Conservation (phyloP, 257 asterid species). For the Parsonsia alboflavescens region DNA sequence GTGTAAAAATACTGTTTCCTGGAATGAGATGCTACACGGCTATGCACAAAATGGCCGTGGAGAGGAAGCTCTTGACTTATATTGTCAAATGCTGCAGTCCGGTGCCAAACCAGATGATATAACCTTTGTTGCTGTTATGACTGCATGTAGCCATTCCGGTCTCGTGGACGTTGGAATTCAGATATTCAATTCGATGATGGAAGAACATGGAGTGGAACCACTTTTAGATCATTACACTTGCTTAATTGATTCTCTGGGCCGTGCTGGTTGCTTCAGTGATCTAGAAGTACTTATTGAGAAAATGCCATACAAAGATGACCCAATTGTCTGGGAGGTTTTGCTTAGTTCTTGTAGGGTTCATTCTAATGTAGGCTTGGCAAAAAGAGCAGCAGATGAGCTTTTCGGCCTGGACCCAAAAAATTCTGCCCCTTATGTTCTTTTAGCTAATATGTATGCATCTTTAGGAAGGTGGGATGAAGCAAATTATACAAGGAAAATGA, state of each 20-base stretch:
- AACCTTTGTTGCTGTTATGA: constrained; percentile 55
- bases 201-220: constrained; percentile 42
- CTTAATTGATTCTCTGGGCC: constrained; percentile 59
- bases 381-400: constrained; percentile 67
- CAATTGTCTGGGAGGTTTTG: constrained; percentile 58
- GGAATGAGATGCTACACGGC: constrained; percentile 73
- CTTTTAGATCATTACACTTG: constrained; percentile 63
- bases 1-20: constrained; percentile 36
- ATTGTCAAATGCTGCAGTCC: constrained; percentile 33
- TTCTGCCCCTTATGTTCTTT: constrained; percentile 48
- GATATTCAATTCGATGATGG: constrained; percentile 46
- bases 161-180: constrained; percentile 48
- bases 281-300: constrained; percentile 45
- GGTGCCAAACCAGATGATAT: constrained; percentile 42
- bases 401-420: constrained; percentile 38
- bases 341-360: constrained; percentile 67
- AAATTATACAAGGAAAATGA: constrained; percentile 33
- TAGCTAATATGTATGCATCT: constrained; percentile 64
- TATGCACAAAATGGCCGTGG: constrained; percentile 60
- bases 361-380: constrained; percentile 42
- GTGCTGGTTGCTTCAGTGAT: constrained; percentile 62
- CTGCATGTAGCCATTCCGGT: constrained; percentile 76
- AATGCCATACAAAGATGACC: constrained; percentile 53
- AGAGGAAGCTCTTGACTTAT: constrained; percentile 48
- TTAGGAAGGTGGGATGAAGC: constrained; percentile 74